Percentiles rank a stretch among this genome's conserved stretches.
phyloP scores from a whole-genome alignment of 208 protist genomes.

The Acanthamoeba castellanii region DNA sequence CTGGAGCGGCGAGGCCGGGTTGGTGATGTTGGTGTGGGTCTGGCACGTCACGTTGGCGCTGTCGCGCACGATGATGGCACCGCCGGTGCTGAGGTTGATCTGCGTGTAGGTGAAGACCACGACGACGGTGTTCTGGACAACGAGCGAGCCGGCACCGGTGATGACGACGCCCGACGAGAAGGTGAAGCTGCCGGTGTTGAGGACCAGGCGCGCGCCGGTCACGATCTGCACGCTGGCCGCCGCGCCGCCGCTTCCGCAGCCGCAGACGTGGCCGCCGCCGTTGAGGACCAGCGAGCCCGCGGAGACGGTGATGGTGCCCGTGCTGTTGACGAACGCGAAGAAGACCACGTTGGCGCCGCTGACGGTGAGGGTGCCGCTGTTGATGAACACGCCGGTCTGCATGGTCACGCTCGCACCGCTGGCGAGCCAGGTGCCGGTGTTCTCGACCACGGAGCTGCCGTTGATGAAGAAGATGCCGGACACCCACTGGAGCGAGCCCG shows the following conservation, averaged over 20 bases:
- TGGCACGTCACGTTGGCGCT: slow-evolving; percentile 39
- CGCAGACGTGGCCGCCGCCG: neutral
- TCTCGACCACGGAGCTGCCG: slow-evolving; percentile 48
- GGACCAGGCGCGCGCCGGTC: neutral
- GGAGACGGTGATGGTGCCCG: neutral
- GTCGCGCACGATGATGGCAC: slow-evolving; percentile 35
- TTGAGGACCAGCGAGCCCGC: slow-evolving; percentile 45
- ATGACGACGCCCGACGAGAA: neutral
- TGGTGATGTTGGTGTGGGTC: slow-evolving; percentile 42
- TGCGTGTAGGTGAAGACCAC: slow-evolving; percentile 2
- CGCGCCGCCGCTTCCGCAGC: slow-evolving; percentile 10
- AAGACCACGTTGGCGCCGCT: neutral
- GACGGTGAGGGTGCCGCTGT: slow-evolving; percentile 15
- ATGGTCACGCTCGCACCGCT: slow-evolving; percentile 9
- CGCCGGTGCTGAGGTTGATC: neutral
- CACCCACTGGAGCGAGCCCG: slow-evolving; percentile 33
- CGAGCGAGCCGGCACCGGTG: slow-evolving; percentile 23
- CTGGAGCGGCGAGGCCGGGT: neutral
- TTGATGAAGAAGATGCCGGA: slow-evolving; percentile 36
- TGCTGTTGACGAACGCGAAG: neutral
- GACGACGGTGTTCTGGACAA: neutral
- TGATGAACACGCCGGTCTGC: slow-evolving; percentile 59
- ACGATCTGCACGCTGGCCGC: neutral
- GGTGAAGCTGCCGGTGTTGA: slow-evolving; percentile 37
- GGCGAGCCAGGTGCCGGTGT: neutral